Conservation (phyloP, 2,329 filamentous ascomycete genomes). For the Metarhizium brunneum region DNA sequence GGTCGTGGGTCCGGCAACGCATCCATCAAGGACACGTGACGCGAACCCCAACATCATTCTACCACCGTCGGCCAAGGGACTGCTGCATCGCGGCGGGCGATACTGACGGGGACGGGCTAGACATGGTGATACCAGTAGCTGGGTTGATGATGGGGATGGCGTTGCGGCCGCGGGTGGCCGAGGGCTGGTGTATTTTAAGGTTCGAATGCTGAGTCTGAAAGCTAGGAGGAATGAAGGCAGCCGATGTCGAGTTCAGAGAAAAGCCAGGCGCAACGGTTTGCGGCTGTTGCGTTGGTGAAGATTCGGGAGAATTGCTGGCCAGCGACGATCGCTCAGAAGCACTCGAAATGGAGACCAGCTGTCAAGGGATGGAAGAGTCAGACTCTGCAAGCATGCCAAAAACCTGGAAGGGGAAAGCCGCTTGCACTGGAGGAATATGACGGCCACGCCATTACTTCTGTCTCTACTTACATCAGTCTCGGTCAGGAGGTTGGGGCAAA, state of each 20-base stretch:
- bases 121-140: conserved; percentile 76
- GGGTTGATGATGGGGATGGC: conserved; percentile 98
- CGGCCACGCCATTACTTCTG: background rate
- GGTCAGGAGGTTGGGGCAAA: conserved; percentile 85
- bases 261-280: conserved; percentile 70
- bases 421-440: conserved; percentile 2
- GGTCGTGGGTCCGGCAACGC: conserved; percentile 20
- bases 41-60: conserved; percentile 19
- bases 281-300: conserved; percentile 83
- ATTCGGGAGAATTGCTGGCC: conserved; percentile 86
- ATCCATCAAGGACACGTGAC: conserved; percentile 24
- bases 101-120: conserved; percentile 72
- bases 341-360: conserved; percentile 89
- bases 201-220: conserved; percentile 56
- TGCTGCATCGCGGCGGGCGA: conserved; percentile 55
- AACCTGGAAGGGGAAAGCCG: conserved; percentile 4
- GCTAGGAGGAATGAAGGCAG: conserved; percentile 54
- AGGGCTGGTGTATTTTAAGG: conserved; percentile 83
- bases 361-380: conserved; percentile 26
- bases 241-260: conserved; percentile 59
- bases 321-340: conserved; percentile 90
- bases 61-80: conserved; percentile 44
- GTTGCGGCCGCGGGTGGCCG: conserved; percentile 82
- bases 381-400: conserved; percentile 4
- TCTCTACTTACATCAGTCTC: conserved; percentile 74